Conservation (phyloP, 352 stramenopile genomes). For the Globisporangium cylindrosporum region DNA sequence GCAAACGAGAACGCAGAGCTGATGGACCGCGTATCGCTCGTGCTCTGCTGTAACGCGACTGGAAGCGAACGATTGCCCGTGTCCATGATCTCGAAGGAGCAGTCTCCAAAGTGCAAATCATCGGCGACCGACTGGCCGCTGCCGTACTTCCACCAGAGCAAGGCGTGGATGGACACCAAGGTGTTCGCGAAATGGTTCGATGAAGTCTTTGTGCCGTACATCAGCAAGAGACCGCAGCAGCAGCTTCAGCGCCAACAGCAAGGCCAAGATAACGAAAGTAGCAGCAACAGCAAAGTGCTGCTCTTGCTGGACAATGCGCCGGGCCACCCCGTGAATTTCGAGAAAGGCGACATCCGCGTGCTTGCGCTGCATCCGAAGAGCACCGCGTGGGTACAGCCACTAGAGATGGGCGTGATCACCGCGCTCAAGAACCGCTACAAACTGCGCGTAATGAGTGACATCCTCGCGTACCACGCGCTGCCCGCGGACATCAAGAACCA, state of each 20-base stretch:
- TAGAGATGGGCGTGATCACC: conserved; percentile 22
- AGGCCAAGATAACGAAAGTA: neutral
- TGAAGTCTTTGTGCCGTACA: conserved; percentile 11
- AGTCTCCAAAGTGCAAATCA: neutral
- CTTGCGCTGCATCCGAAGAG: conserved; percentile 10
- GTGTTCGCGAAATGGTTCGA: conserved; percentile 20
- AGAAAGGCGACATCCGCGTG: conserved; percentile 13
- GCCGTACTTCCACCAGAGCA: conserved; percentile 15
- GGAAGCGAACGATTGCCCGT: conserved; percentile 12
- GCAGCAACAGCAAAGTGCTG: conserved; percentile 4
- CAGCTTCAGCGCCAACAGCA: neutral
- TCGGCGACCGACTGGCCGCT: conserved; percentile 7
- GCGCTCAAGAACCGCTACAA: conserved; percentile 32
- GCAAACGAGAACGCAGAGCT: neutral
- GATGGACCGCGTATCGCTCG: conserved; percentile 15
- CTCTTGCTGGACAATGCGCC: conserved; percentile 20
- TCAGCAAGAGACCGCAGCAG: neutral
- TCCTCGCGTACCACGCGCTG: conserved; percentile 21
- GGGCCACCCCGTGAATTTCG: conserved; percentile 16
- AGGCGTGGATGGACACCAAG: conserved; percentile 18
- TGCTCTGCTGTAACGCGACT: conserved; percentile 20
- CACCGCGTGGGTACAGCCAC: conserved; percentile 18
- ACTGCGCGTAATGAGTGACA: conserved; percentile 16
- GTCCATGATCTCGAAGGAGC: conserved; percentile 12
- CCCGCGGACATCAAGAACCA: conserved; percentile 8